Evolutionary conservation across 805 yeast genomes (phyloP).

Genomic region (Cyberlindnera petersonii): DNA sequence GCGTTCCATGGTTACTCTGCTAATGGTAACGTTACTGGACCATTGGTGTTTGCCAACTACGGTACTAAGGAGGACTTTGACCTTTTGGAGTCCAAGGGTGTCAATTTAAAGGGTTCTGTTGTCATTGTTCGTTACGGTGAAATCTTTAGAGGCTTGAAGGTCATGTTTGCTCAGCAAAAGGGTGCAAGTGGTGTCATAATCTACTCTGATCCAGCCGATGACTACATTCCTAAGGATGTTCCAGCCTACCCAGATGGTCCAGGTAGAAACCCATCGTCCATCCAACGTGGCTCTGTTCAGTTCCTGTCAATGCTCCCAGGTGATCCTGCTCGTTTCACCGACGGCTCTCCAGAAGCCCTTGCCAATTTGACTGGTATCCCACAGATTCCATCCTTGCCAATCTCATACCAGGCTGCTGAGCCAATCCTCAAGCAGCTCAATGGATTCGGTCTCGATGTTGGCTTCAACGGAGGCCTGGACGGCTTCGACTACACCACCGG

Average conservation of each 20-base stretch:
- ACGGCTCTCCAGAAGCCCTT: conserved; percentile 55
- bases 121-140: conserved; percentile 66
- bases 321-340: conserved; percentile 65
- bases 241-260: conserved; percentile 71
- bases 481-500: conserved; percentile 50
- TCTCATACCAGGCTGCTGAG: conserved; percentile 56
- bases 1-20: conserved; percentile 78
- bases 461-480: conserved; percentile 44
- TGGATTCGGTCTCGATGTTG: conserved; percentile 52
- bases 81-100: conserved; percentile 40
- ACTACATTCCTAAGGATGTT: conserved; percentile 52
- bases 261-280: conserved; percentile 70
- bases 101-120: conserved; percentile 52
- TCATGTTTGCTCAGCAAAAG: conserved; percentile 67
- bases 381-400: conserved; percentile 66
- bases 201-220: conserved; percentile 70
- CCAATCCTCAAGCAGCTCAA: conserved; percentile 58
- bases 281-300: conserved; percentile 74
- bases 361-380: conserved; percentile 53
- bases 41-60: conserved; percentile 63
- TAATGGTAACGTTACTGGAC: conserved; percentile 67
- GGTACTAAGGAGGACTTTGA: conserved; percentile 62
- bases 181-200: conserved; percentile 67
- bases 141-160: conserved; percentile 69
- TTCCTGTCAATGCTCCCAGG: conserved; percentile 63